phyloP scores from a whole-genome alignment of 1,284 basidiomycete species.

The Phaffia rhodozyma region DNA sequence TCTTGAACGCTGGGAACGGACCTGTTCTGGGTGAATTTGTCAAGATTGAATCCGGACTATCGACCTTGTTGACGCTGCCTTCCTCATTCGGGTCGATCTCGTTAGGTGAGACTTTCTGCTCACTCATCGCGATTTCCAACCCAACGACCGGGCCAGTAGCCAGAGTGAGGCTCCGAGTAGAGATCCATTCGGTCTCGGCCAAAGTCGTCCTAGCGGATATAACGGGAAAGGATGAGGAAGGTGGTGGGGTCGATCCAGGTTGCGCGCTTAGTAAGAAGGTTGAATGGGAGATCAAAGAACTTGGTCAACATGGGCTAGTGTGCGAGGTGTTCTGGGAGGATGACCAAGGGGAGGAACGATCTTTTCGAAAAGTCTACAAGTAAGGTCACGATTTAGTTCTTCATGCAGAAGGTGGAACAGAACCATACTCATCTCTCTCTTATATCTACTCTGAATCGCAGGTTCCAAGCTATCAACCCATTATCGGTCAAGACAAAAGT shows the following conservation, averaged over 20 bases:
- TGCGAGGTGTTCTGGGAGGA: slow-evolving; percentile 14
- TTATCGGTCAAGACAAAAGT: slow-evolving; percentile 19
- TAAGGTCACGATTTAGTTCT: not conserved
- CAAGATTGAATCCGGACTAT: not conserved
- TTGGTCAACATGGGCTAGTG: slow-evolving; percentile 13
- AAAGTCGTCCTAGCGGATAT: slow-evolving; percentile 3
- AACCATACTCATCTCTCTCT: not conserved
- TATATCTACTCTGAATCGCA: not conserved
- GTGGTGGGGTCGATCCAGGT: slow-evolving; percentile 2
- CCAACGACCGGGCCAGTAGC: not conserved
- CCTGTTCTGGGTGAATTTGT: not conserved
- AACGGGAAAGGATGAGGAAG: slow-evolving; percentile 2
- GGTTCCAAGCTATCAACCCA: slow-evolving; percentile 17
- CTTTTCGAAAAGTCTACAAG: slow-evolving; percentile 18
- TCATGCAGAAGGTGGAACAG: not conserved
- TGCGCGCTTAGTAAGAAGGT: slow-evolving; percentile 2
- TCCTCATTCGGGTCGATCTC: slow-evolving; percentile 17
- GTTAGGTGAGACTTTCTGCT: slow-evolving; percentile 13
- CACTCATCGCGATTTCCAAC: slow-evolving; percentile 5
- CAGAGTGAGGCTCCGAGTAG: slow-evolving; percentile 1
- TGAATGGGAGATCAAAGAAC: slow-evolving; percentile 17
- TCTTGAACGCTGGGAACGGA: not conserved
- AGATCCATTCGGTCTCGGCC: slow-evolving; percentile 6
- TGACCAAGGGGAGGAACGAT: not conserved
- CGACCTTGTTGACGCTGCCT: slow-evolving; percentile 4